phyloP scores from a whole-genome alignment of 2,329 filamentous ascomycete genomes.

The Coccinonectria pachysandricola region DNA sequence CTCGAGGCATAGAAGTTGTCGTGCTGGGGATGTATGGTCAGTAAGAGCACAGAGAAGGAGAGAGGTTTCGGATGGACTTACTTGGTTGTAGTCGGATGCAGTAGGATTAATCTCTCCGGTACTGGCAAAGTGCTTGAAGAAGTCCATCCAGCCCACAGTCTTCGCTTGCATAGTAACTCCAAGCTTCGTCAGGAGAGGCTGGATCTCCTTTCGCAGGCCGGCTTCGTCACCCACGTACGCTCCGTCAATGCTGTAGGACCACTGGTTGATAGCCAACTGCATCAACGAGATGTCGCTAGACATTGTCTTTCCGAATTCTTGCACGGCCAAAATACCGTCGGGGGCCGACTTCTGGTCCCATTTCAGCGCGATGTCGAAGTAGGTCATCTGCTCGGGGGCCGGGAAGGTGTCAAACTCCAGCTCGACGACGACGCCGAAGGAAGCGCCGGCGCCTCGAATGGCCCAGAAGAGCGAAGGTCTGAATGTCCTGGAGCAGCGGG shows the following conservation, averaged over 20 bases:
- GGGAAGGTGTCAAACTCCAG: conserved; percentile 19
- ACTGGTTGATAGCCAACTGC: conserved; percentile 13
- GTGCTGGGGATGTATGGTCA: conserved; percentile 9
- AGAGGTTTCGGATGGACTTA: conserved; percentile 6
- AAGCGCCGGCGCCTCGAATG: conserved; percentile 20
- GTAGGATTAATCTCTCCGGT: conserved; percentile 14
- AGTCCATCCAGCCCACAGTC: conserved; percentile 17
- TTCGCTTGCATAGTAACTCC: conserved; percentile 5
- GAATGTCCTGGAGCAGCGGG: conserved; percentile 15
- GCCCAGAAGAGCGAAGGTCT: conserved; percentile 21
- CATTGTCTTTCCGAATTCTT: conserved; percentile 19
- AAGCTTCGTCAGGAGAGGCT: conserved; percentile 11
- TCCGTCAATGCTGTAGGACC: conserved; percentile 15
- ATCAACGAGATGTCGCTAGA: conserved; percentile 20
- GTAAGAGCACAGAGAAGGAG: rapidly evolving
- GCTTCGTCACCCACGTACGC: conserved; percentile 14
- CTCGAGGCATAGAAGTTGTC: conserved; percentile 24
- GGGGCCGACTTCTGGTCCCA: conserved; percentile 13
- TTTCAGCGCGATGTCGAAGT: conserved; percentile 13
- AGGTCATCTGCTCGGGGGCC: conserved; percentile 10
- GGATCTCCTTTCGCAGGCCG: conserved; percentile 8
- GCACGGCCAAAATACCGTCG: conserved; percentile 13
- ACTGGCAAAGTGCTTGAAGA: conserved; percentile 15
- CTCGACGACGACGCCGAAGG: conserved; percentile 22
- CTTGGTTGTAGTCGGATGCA: conserved; percentile 12